Evolutionary conservation across 1,139 yeast genomes (phyloP).

Genomic region (Eremothecium cymbalariae): DNA sequence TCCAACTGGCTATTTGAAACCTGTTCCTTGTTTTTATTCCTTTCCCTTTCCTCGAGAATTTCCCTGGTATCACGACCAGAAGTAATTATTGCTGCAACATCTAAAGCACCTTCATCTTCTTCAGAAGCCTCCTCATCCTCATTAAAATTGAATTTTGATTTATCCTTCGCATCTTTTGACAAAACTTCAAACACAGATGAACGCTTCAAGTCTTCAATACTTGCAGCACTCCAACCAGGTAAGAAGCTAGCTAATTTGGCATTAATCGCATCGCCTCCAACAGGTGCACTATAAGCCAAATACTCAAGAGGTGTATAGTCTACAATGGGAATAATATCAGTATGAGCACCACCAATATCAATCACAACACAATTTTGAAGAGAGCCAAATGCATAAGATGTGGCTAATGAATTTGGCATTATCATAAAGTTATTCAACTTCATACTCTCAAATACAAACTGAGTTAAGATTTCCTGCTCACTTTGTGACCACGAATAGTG

Average conservation of each 20-base stretch:
- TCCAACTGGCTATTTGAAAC: constrained; percentile 51
- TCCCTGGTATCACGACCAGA: constrained; percentile 60
- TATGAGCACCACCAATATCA: constrained; percentile 68
- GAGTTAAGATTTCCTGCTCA: constrained; percentile 61
- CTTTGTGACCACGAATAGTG: constrained; percentile 61
- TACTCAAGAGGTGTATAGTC: constrained; percentile 56
- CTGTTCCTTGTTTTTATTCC: constrained; percentile 35
- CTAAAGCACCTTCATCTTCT: constrained; percentile 64
- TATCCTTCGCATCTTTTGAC: constrained; percentile 50
- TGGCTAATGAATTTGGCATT: constrained; percentile 60
- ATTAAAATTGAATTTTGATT: constrained; percentile 49
- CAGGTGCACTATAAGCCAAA: constrained; percentile 43
- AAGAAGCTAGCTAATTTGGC: constrained; percentile 42
- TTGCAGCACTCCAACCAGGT: constrained; percentile 50
- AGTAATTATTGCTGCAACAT: constrained; percentile 84
- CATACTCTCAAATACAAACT: constrained; percentile 65
- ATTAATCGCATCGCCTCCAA: constrained; percentile 63
- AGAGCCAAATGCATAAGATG: constrained; percentile 67
- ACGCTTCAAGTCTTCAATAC: constrained; percentile 66
- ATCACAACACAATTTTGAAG: constrained; percentile 57
- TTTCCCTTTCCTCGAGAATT: constrained; percentile 50
- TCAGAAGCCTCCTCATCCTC: constrained; percentile 35
- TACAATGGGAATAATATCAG: constrained; percentile 71
- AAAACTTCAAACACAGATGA: constrained; percentile 75
- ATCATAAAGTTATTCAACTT: constrained; percentile 68